A percentile compares a stretch with the other conserved stretches of the same genome.
These are phyloP conservation scores for Ilyonectria robusta DNA, from an alignment of 2,329 filamentous ascomycete genomes.

Conservation along the genomic window DNA sequence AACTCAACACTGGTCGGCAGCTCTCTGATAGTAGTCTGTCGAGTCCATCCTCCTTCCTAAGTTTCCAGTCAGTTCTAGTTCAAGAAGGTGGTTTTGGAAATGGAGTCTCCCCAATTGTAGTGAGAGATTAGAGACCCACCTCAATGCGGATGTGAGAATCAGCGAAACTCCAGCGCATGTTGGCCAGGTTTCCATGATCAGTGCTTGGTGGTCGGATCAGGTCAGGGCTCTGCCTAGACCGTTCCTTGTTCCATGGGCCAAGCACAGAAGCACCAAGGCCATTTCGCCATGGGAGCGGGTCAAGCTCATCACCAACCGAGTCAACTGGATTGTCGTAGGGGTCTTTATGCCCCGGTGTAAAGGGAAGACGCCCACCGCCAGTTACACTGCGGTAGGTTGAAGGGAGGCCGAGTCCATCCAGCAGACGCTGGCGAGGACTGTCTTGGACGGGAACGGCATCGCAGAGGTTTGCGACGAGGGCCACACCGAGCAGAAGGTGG, in stretches of 20 bases:
- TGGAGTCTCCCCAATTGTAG: neutral
- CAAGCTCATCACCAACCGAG: constrained; percentile 69
- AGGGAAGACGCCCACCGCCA: constrained; percentile 61
- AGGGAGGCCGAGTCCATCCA: constrained; percentile 64
- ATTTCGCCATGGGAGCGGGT: constrained; percentile 76
- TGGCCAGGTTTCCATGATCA: constrained; percentile 78
- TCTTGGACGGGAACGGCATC: constrained; percentile 54
- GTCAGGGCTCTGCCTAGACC: constrained; percentile 79
- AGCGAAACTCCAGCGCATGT: constrained; percentile 81
- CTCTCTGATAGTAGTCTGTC: constrained; percentile 79
- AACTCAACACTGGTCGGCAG: constrained; percentile 77
- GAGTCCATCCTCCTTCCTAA: constrained; percentile 82
- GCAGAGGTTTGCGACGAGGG: constrained; percentile 34
- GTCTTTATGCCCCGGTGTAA: constrained; percentile 72
- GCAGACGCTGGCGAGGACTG: constrained; percentile 68
- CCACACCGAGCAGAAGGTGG: constrained; percentile 27
- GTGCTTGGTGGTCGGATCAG: constrained; percentile 80
- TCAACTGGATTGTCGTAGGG: constrained; percentile 76
- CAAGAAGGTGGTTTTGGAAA: no score
- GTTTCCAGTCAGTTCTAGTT: neutral
- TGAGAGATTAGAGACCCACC: constrained; percentile 55
- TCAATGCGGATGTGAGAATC: constrained; percentile 76
- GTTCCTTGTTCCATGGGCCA: constrained; percentile 78
- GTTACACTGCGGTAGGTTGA: constrained; percentile 56
- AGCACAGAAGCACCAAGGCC: constrained; percentile 76